Conservation (phyloP, 2,329 filamentous ascomycete species). For the Ascochyta viciae-villosae region DNA sequence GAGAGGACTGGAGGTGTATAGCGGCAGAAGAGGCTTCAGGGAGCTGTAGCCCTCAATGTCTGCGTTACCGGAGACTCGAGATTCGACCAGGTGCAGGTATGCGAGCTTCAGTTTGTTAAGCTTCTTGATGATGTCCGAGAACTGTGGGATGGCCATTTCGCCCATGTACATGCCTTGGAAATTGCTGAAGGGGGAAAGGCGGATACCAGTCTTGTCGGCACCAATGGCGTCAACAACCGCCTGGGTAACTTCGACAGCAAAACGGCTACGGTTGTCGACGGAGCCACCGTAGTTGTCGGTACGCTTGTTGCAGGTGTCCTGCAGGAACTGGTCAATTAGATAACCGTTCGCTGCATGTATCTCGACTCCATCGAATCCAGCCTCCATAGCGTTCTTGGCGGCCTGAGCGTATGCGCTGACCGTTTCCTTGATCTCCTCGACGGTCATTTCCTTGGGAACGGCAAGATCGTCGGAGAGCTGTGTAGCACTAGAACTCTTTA, state of each 20-base stretch:
- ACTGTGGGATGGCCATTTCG: constrained; percentile 67
- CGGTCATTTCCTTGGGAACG: constrained; percentile 47
- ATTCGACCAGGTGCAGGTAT: constrained; percentile 61
- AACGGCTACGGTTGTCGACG: constrained; percentile 60
- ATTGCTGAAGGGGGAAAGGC: constrained; percentile 65
- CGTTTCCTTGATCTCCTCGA: constrained; percentile 49
- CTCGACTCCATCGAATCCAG: constrained; percentile 69
- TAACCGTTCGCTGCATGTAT: constrained; percentile 69
- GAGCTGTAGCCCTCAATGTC: constrained; percentile 34
- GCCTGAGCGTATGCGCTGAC: constrained; percentile 51
- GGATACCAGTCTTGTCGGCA: constrained; percentile 63
- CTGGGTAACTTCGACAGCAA: constrained; percentile 61
- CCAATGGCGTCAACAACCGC: constrained; percentile 62
- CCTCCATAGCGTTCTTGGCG: constrained; percentile 56
- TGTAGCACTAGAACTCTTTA: constrained; percentile 44
- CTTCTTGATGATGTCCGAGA: constrained; percentile 62
- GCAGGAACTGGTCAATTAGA: constrained; percentile 71
- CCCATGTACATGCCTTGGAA: constrained; percentile 71
- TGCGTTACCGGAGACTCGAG: constrained; percentile 58
- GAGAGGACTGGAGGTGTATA: constrained; percentile 39
- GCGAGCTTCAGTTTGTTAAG: constrained; percentile 62
- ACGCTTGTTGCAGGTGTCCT: constrained; percentile 63
- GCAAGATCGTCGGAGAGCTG: constrained; percentile 53
- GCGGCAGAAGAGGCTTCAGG: constrained; percentile 33
- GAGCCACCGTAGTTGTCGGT: constrained; percentile 58